Evolutionary conservation across 1,139 yeast species (phyloP), one percentile per base, ranked within the genome.

Genomic region (Saccharomycopsis hybrid): DNA sequence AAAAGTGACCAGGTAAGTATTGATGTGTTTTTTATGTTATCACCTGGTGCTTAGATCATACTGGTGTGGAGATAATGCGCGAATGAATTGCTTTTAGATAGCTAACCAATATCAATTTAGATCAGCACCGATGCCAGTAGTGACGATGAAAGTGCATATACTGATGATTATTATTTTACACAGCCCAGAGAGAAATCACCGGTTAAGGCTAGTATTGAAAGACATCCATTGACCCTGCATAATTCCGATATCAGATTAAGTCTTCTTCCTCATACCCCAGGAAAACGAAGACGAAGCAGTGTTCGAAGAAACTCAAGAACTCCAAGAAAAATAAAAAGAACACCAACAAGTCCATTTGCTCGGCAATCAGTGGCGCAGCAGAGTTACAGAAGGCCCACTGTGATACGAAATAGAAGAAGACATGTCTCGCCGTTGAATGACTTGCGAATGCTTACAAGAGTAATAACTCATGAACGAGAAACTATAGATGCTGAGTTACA

Each of bases 391-490:
- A 11, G 18, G 24, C 39, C 18, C 39, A 5, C 9, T 9, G 42
- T 42, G 5, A 9, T 5, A n/a, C 39, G 24, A 36, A 9, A 24
- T 5, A n/a, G 24, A 13, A 36, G 39, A 36, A 36, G 39, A 36
- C 28, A 30, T 5, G 29, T 25, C 18, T 46, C 54, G n/a, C 54
- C 50, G 27, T 38, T 51, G n/a, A 49, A 41, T 29, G 50, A 49
- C 30, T 37, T 51, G 29, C 25, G 43, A 37, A 33, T 46, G 25
- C 46, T 51, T 11, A 40, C 48, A 5, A 41, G 52, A 46, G 43
- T 47, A n/a, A 24, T 51, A 13, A 37, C 41, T 9, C 46, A 43
- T 4, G 54, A 51, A 30, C 42, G 37, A 25, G 43, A 46, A 11
- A 49, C 50, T 8, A 33, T 49, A n/a, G 27, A 47, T 13, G 50